Percentiles rank a stretch among this genome's conserved stretches.
These are phyloP conservation scores for Euphorbia corollata DNA, from an alignment of 441 rosid species.

Conservation along the genomic window DNA sequence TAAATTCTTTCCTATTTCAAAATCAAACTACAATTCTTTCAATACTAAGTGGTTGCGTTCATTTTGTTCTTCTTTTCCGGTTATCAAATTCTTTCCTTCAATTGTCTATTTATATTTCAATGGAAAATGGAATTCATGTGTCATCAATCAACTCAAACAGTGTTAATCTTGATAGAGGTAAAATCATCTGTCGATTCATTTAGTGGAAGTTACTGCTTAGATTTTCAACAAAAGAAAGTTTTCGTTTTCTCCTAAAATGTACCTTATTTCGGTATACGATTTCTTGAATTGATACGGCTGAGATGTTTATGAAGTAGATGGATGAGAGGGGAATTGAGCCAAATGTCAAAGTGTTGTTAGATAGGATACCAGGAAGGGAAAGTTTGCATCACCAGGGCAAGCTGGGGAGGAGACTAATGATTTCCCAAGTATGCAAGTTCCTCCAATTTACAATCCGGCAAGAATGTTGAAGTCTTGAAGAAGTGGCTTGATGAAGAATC, in stretches of 20 bases:
- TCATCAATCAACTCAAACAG: no score
- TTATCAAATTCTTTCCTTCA: no score
- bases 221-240: slow-evolving; percentile 12
- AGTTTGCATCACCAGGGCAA: slow-evolving; percentile 62
- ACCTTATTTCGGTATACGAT: slow-evolving; percentile 61
- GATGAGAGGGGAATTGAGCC: slow-evolving; percentile 55
- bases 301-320: slow-evolving; percentile 65
- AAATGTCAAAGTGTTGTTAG: slow-evolving; percentile 56
- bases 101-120: no score
- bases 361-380: slow-evolving; percentile 74
- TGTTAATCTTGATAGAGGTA: no score
- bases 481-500: slow-evolving; percentile 78
- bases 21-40: no score
- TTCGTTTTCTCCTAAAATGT: slow-evolving; percentile 35
- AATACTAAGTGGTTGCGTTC: no score
- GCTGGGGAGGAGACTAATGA: slow-evolving; percentile 48
- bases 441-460: no score
- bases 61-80: no score
- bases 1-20: no score
- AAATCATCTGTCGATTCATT: no score
- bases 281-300: slow-evolving; percentile 82
- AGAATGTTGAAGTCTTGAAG: slow-evolving; percentile 82
- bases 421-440: no score
- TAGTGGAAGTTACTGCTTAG: slow-evolving; percentile 40
- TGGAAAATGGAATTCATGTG: no score